A percentile compares a stretch with the other conserved stretches of the same genome.
Conservation (phyloP, 2,329 filamentous ascomycete species). For the Fusarium falciforme region DNA sequence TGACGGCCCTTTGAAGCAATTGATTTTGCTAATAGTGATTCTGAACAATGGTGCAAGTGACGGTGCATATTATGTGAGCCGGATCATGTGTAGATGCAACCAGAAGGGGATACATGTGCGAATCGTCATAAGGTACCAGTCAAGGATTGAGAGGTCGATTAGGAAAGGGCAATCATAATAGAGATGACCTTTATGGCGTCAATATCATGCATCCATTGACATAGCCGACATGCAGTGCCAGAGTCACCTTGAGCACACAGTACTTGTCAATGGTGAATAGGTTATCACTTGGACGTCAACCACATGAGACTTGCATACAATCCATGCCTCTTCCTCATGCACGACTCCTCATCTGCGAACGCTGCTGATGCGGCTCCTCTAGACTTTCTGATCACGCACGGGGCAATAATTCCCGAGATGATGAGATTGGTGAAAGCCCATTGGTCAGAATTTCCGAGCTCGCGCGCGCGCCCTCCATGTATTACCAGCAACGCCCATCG, state of each 20-base stretch:
- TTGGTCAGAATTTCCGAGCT: not conserved
- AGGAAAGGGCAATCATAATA: not conserved
- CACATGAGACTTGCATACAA: not conserved
- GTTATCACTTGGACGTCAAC: not conserved
- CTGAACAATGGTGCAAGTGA: not conserved
- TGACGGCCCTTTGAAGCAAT: conserved; percentile 21
- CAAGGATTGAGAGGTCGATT: not conserved
- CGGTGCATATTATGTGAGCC: not conserved
- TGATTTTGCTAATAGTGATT: not conserved
- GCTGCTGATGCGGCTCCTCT: not conserved
- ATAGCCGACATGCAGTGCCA: not conserved
- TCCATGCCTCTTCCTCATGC: not conserved
- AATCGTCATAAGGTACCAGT: not conserved
- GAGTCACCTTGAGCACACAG: not conserved
- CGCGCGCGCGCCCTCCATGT: not conserved
- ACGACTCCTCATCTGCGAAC: not conserved
- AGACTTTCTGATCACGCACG: not conserved
- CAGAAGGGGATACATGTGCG: not conserved
- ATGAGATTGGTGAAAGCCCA: not conserved
- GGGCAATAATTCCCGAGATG: not conserved
- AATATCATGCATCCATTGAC: not conserved
- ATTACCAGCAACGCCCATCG: not conserved
- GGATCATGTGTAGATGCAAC: not conserved
- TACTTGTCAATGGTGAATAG: not conserved
- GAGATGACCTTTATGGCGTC: not conserved